Evolutionary conservation across 1,139 yeast genomes (phyloP).

Genomic region (Geotrichum candidum): DNA sequence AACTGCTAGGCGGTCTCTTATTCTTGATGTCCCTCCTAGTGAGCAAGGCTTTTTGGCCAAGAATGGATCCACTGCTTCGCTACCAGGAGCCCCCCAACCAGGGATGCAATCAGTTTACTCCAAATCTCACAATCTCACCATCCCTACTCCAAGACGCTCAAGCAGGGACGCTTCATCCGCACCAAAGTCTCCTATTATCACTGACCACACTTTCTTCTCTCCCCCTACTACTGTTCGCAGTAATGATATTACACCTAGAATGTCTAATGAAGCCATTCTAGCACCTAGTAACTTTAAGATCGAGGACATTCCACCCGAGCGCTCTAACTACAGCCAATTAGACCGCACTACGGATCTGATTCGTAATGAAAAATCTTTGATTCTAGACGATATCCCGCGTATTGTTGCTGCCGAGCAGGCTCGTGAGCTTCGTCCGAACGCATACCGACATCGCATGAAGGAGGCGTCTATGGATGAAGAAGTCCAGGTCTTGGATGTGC

Average conservation of each 20-base stretch:
- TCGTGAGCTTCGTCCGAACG: constrained; percentile 50
- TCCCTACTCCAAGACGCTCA: background rate
- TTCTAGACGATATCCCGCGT: constrained; percentile 92
- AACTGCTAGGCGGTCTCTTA: constrained; percentile 52
- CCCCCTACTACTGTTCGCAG: background rate
- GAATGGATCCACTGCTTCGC: constrained; percentile 24
- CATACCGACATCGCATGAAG: constrained; percentile 20
- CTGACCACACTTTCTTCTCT: background rate
- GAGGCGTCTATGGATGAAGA: constrained; percentile 22
- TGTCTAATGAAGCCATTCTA: constrained; percentile 12
- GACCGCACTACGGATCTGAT: constrained; percentile 61
- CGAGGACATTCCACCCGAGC: constrained; percentile 42
- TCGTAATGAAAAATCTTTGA: constrained; percentile 76
- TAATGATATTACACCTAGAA: background rate
- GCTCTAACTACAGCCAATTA: constrained; percentile 30
- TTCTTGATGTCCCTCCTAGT: constrained; percentile 42
- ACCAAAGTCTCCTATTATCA: background rate
- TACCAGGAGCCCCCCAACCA: background rate
- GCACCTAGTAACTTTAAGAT: constrained; percentile 29
- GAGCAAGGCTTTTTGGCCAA: constrained; percentile 28
- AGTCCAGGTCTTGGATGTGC: constrained; percentile 22
- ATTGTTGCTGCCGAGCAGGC: constrained; percentile 98
- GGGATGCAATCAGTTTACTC: background rate
- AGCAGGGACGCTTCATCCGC: background rate
- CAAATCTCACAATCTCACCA: background rate